These are phyloP conservation scores for Talaromyces amestolkiae DNA, from an alignment of 2,329 filamentous ascomycete species.

Conservation along the genomic window DNA sequence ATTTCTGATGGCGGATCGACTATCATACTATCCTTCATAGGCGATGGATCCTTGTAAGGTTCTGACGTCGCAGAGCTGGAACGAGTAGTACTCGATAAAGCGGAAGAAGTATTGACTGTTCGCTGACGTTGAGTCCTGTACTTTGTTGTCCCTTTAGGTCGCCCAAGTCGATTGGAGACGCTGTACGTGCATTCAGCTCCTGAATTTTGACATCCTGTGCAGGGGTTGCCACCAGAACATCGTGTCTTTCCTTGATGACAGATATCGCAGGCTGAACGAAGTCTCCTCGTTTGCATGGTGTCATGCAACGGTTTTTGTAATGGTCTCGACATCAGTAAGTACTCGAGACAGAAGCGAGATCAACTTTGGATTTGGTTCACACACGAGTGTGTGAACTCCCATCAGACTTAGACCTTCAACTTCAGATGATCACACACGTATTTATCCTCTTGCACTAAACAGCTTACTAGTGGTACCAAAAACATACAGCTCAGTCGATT, in stretches of 20 bases:
- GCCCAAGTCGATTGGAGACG: slow-evolving; percentile 1
- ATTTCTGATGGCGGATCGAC: background rate
- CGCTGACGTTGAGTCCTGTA: background rate
- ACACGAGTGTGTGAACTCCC: background rate
- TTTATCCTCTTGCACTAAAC: background rate
- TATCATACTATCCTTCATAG: background rate
- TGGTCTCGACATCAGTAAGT: background rate
- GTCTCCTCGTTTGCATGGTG: background rate
- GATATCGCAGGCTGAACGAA: background rate
- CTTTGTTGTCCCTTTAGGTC: background rate
- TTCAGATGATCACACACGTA: background rate
- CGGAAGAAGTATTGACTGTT: background rate
- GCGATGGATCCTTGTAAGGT: background rate
- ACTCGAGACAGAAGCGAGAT: background rate
- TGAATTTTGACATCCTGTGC: background rate
- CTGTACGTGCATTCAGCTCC: background rate
- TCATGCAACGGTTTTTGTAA: background rate
- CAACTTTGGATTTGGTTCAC: background rate
- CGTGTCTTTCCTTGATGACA: background rate
- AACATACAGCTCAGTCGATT: background rate
- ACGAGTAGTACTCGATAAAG: background rate
- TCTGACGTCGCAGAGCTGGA: background rate
- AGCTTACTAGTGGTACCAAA: background rate
- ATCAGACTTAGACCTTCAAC: background rate
- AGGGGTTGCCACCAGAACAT: background rate